Evolutionary conservation across 2,329 filamentous ascomycete genomes (phyloP).

Genomic region (Exophiala lecanii-corni): DNA sequence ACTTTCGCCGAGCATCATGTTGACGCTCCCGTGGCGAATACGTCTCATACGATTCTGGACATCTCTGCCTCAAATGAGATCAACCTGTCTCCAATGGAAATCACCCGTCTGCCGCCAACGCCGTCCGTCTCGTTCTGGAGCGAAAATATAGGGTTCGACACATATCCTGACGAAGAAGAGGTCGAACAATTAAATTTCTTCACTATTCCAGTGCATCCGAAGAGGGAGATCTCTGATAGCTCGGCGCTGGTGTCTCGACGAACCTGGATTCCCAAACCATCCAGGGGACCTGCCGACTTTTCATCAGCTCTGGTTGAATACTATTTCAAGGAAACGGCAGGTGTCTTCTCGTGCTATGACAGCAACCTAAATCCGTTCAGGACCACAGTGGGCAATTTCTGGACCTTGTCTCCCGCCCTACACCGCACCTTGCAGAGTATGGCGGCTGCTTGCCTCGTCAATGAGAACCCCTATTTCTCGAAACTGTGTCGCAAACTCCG

Average conservation of each 20-base stretch:
- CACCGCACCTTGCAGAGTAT: constrained; percentile 61
- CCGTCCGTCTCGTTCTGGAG: background rate
- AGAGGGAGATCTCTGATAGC: background rate
- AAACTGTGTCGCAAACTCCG: constrained; percentile 49
- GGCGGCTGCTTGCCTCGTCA: constrained; percentile 57
- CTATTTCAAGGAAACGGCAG: constrained; percentile 60
- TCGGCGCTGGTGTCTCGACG: background rate
- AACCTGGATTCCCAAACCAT: constrained; percentile 29
- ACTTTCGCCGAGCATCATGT: too few relatives aligned
- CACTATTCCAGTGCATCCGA: background rate
- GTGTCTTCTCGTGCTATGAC: constrained; percentile 61
- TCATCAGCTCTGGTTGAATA: constrained; percentile 57
- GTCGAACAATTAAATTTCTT: background rate
- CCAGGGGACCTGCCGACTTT: constrained; percentile 33
- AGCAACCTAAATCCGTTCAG: constrained; percentile 59
- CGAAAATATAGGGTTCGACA: background rate
- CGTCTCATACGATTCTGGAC: too few relatives aligned
- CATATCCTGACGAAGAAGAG: background rate
- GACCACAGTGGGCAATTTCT: constrained; percentile 53
- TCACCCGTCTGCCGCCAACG: background rate
- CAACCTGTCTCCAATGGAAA: background rate
- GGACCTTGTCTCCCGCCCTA: constrained; percentile 55
- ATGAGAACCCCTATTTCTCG: constrained; percentile 52
- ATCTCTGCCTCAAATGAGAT: too few relatives aligned
- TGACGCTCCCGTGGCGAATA: too few relatives aligned